These are phyloP conservation scores for Clarireedia sp. DNA, from an alignment of 2,329 filamentous ascomycete genomes.

Conservation along the genomic window DNA sequence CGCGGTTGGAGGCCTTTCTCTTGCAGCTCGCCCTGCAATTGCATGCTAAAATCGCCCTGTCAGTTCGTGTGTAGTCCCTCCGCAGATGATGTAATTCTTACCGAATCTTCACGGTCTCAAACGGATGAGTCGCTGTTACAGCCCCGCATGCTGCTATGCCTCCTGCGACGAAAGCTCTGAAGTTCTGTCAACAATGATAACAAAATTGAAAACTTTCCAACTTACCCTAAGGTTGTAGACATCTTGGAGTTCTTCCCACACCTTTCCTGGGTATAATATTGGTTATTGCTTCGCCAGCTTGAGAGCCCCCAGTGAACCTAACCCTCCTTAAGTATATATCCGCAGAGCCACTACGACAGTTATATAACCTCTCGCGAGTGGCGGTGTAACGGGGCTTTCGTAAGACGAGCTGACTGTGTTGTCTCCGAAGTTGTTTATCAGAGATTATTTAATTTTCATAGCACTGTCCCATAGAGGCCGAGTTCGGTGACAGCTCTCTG, in stretches of 20 bases:
- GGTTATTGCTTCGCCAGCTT: slow-evolving; percentile 16
- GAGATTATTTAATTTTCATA: slow-evolving; percentile 3
- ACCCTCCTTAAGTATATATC: neutral
- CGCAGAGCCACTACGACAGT: neutral
- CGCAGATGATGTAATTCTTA: slow-evolving; percentile 34
- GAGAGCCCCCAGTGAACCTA: neutral
- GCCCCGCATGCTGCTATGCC: slow-evolving; percentile 95
- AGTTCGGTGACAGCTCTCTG: slow-evolving; percentile 1
- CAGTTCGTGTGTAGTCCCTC: slow-evolving; percentile 5
- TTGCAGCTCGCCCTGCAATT: slow-evolving; percentile 92
- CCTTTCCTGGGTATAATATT: slow-evolving; percentile 13
- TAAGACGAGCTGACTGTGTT: neutral
- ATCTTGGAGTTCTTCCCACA: slow-evolving; percentile 31
- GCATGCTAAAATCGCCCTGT: slow-evolving; percentile 54
- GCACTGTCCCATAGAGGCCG: neutral
- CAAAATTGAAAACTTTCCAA: neutral
- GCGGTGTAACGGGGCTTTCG: neutral
- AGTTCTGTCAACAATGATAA: slow-evolving; percentile 15
- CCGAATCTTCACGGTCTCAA: slow-evolving; percentile 99
- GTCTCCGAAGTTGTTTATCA: neutral
- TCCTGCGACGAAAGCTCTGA: slow-evolving; percentile 81
- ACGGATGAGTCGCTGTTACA: slow-evolving; percentile 94
- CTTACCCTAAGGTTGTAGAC: slow-evolving; percentile 47
- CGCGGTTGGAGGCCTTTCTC: slow-evolving; percentile 76
- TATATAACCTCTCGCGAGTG: neutral